Evolutionary conservation across 306 rosid genomes (phyloP).

Genomic region (Vigna nakashimae): DNA sequence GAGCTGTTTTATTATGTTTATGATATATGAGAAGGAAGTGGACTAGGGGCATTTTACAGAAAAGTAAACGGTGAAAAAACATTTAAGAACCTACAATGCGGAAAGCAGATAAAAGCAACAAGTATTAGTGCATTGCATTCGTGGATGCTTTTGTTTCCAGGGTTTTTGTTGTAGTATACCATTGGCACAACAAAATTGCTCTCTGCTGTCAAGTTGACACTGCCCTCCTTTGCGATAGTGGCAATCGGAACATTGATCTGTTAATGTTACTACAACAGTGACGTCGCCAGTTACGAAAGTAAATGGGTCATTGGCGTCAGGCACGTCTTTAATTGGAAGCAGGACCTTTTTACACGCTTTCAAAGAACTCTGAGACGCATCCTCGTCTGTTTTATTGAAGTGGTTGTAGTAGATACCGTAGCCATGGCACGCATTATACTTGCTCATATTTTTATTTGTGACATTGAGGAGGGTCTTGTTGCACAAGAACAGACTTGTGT

Average conservation of each 20-base stretch:
- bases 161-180: slow-evolving; percentile 33
- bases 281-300: slow-evolving; percentile 35
- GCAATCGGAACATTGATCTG: slow-evolving; percentile 42
- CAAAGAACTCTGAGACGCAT: background rate
- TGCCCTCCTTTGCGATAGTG: slow-evolving; percentile 1
- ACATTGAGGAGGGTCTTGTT: slow-evolving; percentile 33
- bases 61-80: slow-evolving; percentile 7
- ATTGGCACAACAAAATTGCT: slow-evolving; percentile 30
- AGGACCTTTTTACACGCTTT: slow-evolving; percentile 39
- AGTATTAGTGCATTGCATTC: slow-evolving; percentile 1
- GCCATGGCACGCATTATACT: background rate
- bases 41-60: background rate
- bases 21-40: background rate
- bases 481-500: slow-evolving; percentile 37
- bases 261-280: background rate
- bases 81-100: slow-evolving; percentile 3
- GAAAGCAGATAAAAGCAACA: slow-evolving; percentile 16
- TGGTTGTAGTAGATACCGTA: slow-evolving; percentile 17
- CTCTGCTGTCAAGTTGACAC: slow-evolving; percentile 14
- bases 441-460: background rate
- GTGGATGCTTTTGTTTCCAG: slow-evolving; percentile 14
- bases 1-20: background rate
- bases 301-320: slow-evolving; percentile 9
- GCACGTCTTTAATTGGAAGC: slow-evolving; percentile 48
- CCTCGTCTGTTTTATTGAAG: fast-evolving